Evolutionary conservation across 1,284 basidiomycete species (phyloP), one percentile per base, ranked within the genome.

Genomic region (Paramarasmius palmivorus): DNA sequence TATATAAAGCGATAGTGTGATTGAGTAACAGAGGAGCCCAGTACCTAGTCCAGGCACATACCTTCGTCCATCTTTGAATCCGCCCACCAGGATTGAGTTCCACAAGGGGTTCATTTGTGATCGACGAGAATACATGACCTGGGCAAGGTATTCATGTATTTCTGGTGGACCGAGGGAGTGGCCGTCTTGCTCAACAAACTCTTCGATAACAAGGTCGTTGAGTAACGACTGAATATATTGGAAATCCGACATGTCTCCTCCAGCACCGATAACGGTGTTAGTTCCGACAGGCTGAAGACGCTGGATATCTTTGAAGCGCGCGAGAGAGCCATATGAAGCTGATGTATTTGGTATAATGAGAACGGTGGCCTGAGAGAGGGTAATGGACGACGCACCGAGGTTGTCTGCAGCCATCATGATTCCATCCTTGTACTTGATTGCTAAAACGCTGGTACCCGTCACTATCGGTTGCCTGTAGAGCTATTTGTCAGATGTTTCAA

Each of bases 391-490:
- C 70, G 55, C 56, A 95, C 94, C 94, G 49, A 99, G 88, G 63
- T 91, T 98, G 78, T 99, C 96, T 34, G 97, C 93, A n/a, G 97
- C 95, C 77, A 99, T 87, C 93, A 99, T 98, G 61, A 99, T 87
- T 2, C 97, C 96, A 64, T 93, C 94, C 70, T 95, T 94, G 82
- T 85, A 99, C 72, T 92, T 92, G 69, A 99, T 79, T 5, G 91
- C 97, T 36, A 99, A 81, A 7, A 99, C 93, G 53, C 92, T 95
- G 4, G 96, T 97, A 61, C 96, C 97, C 0, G 96, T 99, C 14
- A 98, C 94, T 59, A 99, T 90, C 6, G 97, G 96, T 65, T 96
- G 92, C 65, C 92, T 94, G 59, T 8, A 55, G n/a, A 36, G 49
- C 1, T 14, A 29, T 19, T 20, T 17, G 57, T 35, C 49, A 54